A percentile compares a stretch with the other conserved stretches of the same genome.
phyloP scores from a whole-genome alignment of 345 rosid species.

The Citrus unshiu region DNA sequence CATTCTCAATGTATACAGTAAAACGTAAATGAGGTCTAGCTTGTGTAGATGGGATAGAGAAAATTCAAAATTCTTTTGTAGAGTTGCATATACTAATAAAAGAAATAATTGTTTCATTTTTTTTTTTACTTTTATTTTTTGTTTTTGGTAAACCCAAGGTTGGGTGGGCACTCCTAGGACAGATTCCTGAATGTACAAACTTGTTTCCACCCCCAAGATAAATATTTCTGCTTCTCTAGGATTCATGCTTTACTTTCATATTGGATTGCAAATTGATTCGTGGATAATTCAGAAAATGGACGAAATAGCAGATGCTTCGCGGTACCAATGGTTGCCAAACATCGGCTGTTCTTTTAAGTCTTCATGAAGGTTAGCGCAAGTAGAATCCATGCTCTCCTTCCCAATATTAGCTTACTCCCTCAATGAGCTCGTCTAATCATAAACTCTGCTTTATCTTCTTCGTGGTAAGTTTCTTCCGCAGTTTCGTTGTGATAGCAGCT shows the following conservation, averaged over 20 bases:
- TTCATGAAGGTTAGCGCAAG: too few relatives aligned
- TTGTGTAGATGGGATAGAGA: neutral
- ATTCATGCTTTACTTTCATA: conserved; percentile 12
- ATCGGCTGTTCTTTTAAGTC: too few relatives aligned
- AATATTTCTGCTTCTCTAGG: conserved; percentile 9
- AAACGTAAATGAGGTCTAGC: neutral
- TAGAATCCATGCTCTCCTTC: too few relatives aligned
- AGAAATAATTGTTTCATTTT: too few relatives aligned
- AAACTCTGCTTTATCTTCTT: too few relatives aligned
- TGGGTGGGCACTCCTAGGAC: neutral
- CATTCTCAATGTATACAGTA: neutral
- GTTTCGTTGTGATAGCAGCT: too few relatives aligned
- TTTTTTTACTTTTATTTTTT: neutral
- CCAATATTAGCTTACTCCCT: too few relatives aligned
- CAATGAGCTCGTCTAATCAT: too few relatives aligned
- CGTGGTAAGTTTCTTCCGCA: too few relatives aligned
- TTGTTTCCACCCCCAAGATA: conserved; percentile 6
- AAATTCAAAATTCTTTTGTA: neutral
- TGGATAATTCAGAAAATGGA: conserved; percentile 11
- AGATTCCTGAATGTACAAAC: neutral
- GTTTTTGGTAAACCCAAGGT: neutral
- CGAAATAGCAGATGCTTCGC: neutral
- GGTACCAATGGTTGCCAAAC: too few relatives aligned
- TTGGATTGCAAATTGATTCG: conserved; percentile 18
- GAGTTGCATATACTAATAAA: neutral